phyloP scores from a whole-genome alignment of 495 filamentous ascomycete species.

The Trichocladium uniseriatum region DNA sequence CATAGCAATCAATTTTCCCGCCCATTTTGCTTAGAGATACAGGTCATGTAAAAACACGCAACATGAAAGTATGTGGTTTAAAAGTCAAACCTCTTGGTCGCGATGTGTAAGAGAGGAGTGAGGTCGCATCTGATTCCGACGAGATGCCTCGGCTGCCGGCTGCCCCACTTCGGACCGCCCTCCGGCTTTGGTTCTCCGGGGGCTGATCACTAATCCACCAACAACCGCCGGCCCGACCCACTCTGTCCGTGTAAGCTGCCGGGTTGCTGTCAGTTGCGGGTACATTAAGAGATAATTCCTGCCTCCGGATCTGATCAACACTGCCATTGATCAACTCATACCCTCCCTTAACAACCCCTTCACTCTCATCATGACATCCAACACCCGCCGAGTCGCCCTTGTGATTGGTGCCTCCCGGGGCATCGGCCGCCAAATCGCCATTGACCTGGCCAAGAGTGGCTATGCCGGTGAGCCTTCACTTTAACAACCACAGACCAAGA shows the following conservation, averaged over 20 bases:
- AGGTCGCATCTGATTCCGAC: no score
- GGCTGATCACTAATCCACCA: conserved; percentile 18
- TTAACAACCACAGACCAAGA: background rate
- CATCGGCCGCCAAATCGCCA: conserved; percentile 70
- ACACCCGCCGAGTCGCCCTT: conserved; percentile 45
- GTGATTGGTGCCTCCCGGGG: conserved; percentile 67
- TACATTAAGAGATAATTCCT: no score
- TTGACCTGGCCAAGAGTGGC: conserved; percentile 60
- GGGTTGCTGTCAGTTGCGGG: no score
- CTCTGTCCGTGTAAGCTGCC: background rate
- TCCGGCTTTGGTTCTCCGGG: background rate
- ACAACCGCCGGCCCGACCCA: background rate
- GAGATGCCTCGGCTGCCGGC: no score
- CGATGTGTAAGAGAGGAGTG: no score
- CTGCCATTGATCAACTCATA: no score
- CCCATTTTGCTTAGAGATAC: conserved; percentile 31
- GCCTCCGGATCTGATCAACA: no score
- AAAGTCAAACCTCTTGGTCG: no score
- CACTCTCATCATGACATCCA: conserved; percentile 4
- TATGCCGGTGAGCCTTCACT: conserved; percentile 49
- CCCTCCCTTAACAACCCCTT: background rate
- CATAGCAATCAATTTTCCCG: conserved; percentile 52
- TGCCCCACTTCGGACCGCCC: conserved; percentile 3
- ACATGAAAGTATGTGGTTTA: no score
- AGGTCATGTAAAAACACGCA: background rate